phyloP scores from a whole-genome alignment of 352 stramenopile genomes.

The Phytopythium litorale region DNA sequence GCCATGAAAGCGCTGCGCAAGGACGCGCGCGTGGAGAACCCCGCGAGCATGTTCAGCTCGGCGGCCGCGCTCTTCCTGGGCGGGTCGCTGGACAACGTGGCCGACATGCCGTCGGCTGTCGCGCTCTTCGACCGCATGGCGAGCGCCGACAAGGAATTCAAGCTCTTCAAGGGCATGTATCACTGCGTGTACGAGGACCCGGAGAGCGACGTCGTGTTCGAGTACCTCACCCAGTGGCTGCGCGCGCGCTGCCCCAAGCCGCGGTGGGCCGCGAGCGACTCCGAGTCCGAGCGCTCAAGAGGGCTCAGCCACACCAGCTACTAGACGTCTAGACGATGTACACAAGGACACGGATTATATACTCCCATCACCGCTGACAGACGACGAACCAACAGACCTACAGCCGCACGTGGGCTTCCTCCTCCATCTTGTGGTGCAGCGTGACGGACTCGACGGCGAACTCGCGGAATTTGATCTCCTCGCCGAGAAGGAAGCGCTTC shows the following conservation, averaged over 20 bases:
- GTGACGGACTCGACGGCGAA: constrained; percentile 34
- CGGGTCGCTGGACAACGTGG: constrained; percentile 41
- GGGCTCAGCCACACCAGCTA: neutral
- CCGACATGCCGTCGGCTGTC: constrained; percentile 32
- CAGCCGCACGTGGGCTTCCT: constrained; percentile 15
- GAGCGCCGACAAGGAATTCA: constrained; percentile 57
- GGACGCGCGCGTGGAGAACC: constrained; percentile 17
- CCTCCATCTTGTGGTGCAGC: constrained; percentile 37
- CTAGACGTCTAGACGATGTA: neutral
- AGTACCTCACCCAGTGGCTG: constrained; percentile 38
- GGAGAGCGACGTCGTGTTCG: constrained; percentile 44
- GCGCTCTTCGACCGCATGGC: constrained; percentile 41
- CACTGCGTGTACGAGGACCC: constrained; percentile 59
- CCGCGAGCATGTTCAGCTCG: constrained; percentile 18
- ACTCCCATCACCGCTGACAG: too few relatives aligned
- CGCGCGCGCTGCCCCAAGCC: constrained; percentile 18
- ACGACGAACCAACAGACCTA: neutral
- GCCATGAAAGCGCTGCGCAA: constrained; percentile 32
- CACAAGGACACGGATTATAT: neutral
- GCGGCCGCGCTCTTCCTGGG: constrained; percentile 32
- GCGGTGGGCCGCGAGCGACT: neutral
- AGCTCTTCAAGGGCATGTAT: constrained; percentile 49
- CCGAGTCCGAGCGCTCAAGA: neutral
- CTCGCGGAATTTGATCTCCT: constrained; percentile 45
- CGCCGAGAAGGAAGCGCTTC: constrained; percentile 39